Conservation (phyloP, 2,329 filamentous ascomycete species). For the Rutstroemia sp. region DNA sequence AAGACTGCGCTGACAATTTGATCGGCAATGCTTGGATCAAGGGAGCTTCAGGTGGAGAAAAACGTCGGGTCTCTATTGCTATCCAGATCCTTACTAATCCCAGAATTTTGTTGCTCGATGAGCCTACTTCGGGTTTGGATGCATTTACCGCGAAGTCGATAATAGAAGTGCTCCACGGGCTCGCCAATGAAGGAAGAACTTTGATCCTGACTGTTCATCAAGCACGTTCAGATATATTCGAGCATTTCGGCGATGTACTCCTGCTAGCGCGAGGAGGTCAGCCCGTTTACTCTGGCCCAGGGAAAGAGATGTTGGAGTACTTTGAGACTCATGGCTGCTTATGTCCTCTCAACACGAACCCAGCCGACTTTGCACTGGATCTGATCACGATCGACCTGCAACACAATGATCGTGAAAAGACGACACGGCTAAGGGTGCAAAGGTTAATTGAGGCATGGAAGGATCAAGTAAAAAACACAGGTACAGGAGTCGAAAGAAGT, state of each 20-base stretch:
- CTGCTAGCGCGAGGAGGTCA: constrained; percentile 69
- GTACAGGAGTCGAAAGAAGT: too few species aligned
- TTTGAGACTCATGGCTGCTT: not conserved
- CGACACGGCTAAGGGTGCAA: too few species aligned
- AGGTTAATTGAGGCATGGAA: too few species aligned
- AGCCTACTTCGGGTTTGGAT: constrained; percentile 90
- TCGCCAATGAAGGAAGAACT: constrained; percentile 81
- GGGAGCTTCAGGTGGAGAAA: constrained; percentile 63
- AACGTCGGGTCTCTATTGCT: constrained; percentile 77
- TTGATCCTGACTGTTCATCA: constrained; percentile 93
- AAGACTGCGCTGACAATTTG: constrained; percentile 78
- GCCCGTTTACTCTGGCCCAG: constrained; percentile 50
- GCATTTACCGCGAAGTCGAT: constrained; percentile 70
- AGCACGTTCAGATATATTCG: constrained; percentile 84
- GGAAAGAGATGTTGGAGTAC: not conserved
- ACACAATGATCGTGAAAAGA: too few species aligned
- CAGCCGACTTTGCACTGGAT: too few species aligned
- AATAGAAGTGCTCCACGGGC: constrained; percentile 75
- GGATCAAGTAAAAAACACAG: too few species aligned
- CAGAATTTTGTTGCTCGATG: constrained; percentile 76
- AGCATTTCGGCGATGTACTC: constrained; percentile 73
- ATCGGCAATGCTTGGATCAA: constrained; percentile 78
- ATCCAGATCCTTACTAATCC: constrained; percentile 89
- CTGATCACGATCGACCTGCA: too few species aligned
- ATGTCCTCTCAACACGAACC: too few species aligned